These are phyloP conservation scores for Trametes pubescens DNA, from an alignment of 1,284 basidiomycete genomes.

Conservation along the genomic window DNA sequence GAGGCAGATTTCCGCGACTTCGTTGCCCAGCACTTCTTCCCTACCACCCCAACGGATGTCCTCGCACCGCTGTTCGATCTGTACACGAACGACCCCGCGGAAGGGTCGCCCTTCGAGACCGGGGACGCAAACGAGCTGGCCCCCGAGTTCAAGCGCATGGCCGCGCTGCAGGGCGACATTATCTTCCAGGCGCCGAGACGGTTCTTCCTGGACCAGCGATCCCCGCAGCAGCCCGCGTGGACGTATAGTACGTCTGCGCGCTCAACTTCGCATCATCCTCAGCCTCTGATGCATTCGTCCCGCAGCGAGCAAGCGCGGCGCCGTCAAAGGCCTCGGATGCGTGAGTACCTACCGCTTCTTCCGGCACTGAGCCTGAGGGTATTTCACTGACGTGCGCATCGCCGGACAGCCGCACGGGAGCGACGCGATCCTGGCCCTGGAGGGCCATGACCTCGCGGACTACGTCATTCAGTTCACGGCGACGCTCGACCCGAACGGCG, in stretches of 20 bases:
- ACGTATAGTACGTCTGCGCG: conserved; percentile 40
- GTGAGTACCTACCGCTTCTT: conserved; percentile 37
- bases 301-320: conserved; percentile 47
- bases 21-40: conserved; percentile 2
- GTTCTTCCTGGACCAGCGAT: conserved; percentile 49
- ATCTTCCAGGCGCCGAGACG: conserved; percentile 63
- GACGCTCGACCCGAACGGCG: conserved; percentile 36
- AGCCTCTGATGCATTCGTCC: neutral
- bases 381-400: neutral
- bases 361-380: neutral
- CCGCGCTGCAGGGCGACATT: conserved; percentile 58
- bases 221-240: conserved; percentile 41
- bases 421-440: conserved; percentile 26
- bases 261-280: neutral
- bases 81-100: conserved; percentile 40
- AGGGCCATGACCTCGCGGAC: conserved; percentile 27
- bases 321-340: conserved; percentile 51
- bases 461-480: conserved; percentile 37
- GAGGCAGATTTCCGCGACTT: conserved; percentile 11
- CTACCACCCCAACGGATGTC: neutral
- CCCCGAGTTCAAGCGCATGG: conserved; percentile 61
- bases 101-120: conserved; percentile 63
- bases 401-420: conserved; percentile 25
- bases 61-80: conserved; percentile 30
- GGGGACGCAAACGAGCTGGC: conserved; percentile 51